Conservation (phyloP, 371 early-diverging fungal genomes). For the Mortierella sp. region DNA sequence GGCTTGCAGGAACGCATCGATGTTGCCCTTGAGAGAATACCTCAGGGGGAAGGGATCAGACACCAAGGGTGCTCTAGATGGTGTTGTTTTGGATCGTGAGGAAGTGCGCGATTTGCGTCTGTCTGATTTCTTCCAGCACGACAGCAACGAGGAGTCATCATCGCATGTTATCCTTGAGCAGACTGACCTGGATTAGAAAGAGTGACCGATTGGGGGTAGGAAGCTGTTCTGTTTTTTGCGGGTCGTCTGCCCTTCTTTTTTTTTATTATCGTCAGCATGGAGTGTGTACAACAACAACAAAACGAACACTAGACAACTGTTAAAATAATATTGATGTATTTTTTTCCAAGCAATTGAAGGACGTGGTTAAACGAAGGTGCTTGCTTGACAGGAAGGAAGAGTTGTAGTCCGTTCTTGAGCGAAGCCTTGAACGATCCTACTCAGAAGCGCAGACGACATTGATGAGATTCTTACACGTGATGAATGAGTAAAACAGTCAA, state of each 20-base stretch:
- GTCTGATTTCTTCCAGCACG: constrained; percentile 72
- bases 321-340: background rate
- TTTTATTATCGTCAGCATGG: background rate
- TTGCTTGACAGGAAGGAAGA: no score
- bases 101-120: constrained; percentile 72
- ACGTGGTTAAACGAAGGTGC: background rate
- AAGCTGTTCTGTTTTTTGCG: background rate
- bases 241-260: background rate
- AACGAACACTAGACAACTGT: constrained; percentile 1
- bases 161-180: constrained; percentile 59
- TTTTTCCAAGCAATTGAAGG: background rate
- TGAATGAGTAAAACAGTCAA: background rate
- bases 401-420: no score
- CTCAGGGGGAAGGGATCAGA: constrained; percentile 68
- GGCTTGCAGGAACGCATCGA: constrained; percentile 95
- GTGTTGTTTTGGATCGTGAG: constrained; percentile 54
- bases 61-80: constrained; percentile 46
- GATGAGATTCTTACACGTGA: background rate
- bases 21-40: constrained; percentile 95
- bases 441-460: background rate
- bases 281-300: constrained; percentile 2
- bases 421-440: background rate
- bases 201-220: background rate
- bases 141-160: constrained; percentile 55
- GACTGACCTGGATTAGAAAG: constrained; percentile 39